Conservation (phyloP, 495 filamentous ascomycete genomes). For the Penicillium steckii region DNA sequence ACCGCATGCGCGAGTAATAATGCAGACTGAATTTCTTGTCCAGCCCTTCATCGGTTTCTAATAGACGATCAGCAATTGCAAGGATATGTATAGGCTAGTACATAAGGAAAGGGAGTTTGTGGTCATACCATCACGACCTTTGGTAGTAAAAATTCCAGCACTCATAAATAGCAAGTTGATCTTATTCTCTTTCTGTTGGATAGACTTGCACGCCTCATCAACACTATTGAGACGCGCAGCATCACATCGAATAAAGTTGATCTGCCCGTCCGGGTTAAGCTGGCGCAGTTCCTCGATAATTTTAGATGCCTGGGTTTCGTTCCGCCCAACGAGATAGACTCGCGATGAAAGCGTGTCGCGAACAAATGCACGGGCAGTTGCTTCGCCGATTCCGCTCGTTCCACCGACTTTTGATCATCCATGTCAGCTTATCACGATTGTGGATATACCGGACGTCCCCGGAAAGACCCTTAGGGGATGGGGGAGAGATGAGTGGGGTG, state of each 20-base stretch:
- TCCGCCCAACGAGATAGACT: constrained; percentile 51
- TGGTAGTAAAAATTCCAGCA: constrained; percentile 27
- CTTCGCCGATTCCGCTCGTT: constrained; percentile 62
- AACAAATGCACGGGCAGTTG: constrained; percentile 57
- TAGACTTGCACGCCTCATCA: constrained; percentile 57
- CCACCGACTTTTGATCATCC: constrained; percentile 50
- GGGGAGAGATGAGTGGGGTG: not conserved
- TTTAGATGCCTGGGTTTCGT: constrained; percentile 31
- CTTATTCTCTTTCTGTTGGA: constrained; percentile 51
- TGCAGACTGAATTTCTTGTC: constrained; percentile 54
- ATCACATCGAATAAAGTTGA: constrained; percentile 55
- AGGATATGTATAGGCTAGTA: too few species aligned
- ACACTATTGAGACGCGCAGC: constrained; percentile 53
- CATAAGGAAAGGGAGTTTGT: too few species aligned
- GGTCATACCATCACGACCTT: constrained; percentile 29
- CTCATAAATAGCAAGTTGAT: constrained; percentile 60
- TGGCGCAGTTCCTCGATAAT: constrained; percentile 35
- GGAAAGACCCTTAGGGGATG: too few species aligned
- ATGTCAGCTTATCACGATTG: constrained; percentile 8
- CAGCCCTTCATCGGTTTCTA: constrained; percentile 61
- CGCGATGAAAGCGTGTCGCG: constrained; percentile 45
- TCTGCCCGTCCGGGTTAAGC: constrained; percentile 33
- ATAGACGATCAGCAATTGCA: constrained; percentile 1
- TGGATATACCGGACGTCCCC: not conserved
- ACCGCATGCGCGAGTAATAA: constrained; percentile 68